phyloP scores from a whole-genome alignment of 345 rosid species.

The Anastatica hierochuntica region DNA sequence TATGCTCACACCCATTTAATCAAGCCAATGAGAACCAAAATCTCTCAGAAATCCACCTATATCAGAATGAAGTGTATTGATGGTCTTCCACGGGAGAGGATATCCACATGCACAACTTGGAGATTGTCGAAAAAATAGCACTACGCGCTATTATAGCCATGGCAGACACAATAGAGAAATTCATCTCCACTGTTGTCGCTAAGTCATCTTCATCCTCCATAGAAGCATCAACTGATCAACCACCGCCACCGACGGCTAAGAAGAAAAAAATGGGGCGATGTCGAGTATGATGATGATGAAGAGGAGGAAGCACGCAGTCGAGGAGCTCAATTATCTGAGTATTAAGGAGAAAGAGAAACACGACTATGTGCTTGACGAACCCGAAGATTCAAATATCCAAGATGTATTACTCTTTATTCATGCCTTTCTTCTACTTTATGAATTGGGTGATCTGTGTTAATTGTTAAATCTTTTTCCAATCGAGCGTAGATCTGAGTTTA shows the following conservation, averaged over 20 bases:
- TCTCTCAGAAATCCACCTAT: no score
- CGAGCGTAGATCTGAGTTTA: not conserved
- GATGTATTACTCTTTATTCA: no score
- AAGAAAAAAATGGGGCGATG: slow-evolving; percentile 56
- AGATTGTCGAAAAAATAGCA: no score
- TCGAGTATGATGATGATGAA: slow-evolving; percentile 36
- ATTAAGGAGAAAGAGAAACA: slow-evolving; percentile 45
- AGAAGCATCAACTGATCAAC: not conserved
- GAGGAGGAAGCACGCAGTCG: slow-evolving; percentile 32
- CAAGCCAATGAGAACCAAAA: no score
- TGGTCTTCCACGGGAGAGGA: no score
- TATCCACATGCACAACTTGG: no score
- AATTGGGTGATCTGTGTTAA: no score
- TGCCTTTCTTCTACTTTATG: no score
- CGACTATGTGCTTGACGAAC: slow-evolving; percentile 62
- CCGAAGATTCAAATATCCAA: slow-evolving; percentile 71
- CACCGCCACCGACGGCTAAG: slow-evolving; percentile 24
- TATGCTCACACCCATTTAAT: no score
- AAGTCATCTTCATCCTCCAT: slow-evolving; percentile 20
- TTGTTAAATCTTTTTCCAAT: not conserved
- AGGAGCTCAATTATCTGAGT: slow-evolving; percentile 33
- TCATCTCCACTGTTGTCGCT: slow-evolving; percentile 3
- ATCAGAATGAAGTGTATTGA: no score
- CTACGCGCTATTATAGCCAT: no score
- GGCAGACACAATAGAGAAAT: slow-evolving; percentile 25